phyloP scores from a whole-genome alignment of 2,329 filamentous ascomycete genomes.

The Rugonectria rugulosa region DNA sequence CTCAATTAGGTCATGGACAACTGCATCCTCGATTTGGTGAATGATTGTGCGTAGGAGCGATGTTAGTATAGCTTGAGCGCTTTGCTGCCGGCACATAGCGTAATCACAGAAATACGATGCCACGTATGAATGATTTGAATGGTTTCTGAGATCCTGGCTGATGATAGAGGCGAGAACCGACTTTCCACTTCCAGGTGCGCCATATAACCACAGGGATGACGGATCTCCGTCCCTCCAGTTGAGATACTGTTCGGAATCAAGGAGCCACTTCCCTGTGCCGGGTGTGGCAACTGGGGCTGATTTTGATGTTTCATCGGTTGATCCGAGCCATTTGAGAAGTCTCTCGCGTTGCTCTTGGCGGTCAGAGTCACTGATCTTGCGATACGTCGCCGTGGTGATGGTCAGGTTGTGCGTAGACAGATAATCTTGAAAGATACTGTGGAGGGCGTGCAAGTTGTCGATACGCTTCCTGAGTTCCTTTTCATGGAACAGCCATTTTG shows the following conservation, averaged over 20 bases:
- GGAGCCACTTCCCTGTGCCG: conserved; percentile 1
- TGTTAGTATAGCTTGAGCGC: not conserved
- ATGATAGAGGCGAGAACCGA: conserved; percentile 1
- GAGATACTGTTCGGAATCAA: not conserved
- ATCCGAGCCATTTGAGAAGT: not conserved
- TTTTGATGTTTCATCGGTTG: not conserved
- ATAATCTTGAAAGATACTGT: conserved; percentile 4
- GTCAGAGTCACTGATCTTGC: not conserved
- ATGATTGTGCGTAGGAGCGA: not conserved
- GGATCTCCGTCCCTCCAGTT: not conserved
- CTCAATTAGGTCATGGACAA: not conserved
- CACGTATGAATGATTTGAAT: not conserved
- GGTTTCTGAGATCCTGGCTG: not conserved
- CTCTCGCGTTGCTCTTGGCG: not conserved
- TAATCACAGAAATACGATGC: conserved; percentile 4
- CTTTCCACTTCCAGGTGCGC: conserved; percentile 5
- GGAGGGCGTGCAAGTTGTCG: not conserved
- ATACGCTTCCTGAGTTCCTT: conserved; percentile 3
- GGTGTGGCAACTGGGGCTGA: not conserved
- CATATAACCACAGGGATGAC: not conserved
- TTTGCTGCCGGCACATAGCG: not conserved
- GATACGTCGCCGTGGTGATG: conserved; percentile 2
- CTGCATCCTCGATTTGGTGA: not conserved
- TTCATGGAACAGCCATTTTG: conserved; percentile 9
- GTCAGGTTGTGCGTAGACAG: not conserved